Evolutionary conservation across 352 stramenopile species (phyloP).

Genomic region (Phytophthora capsici): DNA sequence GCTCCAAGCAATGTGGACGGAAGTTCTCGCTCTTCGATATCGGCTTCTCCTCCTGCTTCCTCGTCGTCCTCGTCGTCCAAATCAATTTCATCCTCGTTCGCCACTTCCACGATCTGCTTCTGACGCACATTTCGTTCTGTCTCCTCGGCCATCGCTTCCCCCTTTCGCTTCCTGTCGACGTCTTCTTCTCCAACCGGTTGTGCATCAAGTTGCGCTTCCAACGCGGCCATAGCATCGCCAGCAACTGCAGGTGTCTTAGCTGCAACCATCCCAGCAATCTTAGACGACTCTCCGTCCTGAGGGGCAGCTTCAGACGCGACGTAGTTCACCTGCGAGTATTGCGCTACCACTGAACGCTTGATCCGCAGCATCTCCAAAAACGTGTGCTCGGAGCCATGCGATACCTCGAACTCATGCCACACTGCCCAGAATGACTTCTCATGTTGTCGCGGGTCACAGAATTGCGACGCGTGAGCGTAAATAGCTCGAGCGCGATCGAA

Average conservation of each 20-base stretch:
- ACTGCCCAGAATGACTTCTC: constrained; percentile 95
- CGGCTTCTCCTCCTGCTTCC: constrained; percentile 33
- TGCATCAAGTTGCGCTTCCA: constrained; percentile 80
- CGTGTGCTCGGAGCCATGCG: constrained; percentile 97
- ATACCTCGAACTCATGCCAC: constrained; percentile 97
- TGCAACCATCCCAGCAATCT: constrained; percentile 62
- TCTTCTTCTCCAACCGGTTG: constrained; percentile 29
- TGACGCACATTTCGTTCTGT: constrained; percentile 84
- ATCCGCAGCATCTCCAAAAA: constrained; percentile 99
- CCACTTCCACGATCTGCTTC: constrained; percentile 72
- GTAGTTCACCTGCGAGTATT: constrained; percentile 97
- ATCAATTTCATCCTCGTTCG: constrained; percentile 94
- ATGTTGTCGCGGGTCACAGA: constrained; percentile 95
- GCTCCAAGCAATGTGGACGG: constrained; percentile 56
- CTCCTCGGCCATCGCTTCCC: constrained; percentile 52
- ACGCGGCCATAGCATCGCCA: constrained; percentile 89
- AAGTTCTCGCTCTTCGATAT: constrained; percentile 66
- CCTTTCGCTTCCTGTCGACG: constrained; percentile 68
- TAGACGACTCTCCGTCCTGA: constrained; percentile 32
- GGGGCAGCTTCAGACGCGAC: constrained; percentile 92
- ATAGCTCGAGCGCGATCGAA: constrained; percentile 97
- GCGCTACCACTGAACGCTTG: constrained; percentile 96
- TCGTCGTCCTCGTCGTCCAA: constrained; percentile 88
- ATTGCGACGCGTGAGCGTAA: constrained; percentile 96
- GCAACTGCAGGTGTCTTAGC: constrained; percentile 40